Conservation (phyloP, 441 rosid species). For the Croton setiger region DNA sequence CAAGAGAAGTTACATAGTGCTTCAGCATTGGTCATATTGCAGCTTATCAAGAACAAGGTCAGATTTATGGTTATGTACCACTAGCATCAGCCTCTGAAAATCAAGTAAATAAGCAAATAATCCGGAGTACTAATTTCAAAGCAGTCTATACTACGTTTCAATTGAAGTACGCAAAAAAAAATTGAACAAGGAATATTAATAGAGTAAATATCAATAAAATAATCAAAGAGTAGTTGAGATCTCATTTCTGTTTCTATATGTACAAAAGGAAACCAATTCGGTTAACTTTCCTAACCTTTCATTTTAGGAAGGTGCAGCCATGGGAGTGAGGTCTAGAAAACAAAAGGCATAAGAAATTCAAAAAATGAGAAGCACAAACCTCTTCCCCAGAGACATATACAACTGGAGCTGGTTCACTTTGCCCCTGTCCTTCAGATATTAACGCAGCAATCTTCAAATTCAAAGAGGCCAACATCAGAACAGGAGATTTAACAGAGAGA, state of each 20-base stretch:
- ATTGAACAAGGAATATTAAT: background rate
- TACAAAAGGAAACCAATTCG: background rate
- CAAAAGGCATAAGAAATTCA: background rate
- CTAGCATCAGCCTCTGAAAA: constrained; percentile 9
- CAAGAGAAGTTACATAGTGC: constrained; percentile 15
- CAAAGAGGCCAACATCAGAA: constrained; percentile 27
- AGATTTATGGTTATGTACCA: background rate
- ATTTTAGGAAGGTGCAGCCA: background rate
- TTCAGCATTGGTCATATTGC: background rate
- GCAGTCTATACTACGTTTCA: constrained; percentile 1
- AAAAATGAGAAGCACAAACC: constrained; percentile 38
- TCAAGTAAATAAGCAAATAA: background rate
- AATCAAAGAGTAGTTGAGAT: background rate
- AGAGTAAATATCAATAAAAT: background rate
- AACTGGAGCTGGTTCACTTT: constrained; percentile 58
- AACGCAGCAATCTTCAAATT: constrained; percentile 68
- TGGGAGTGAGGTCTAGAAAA: too few species aligned
- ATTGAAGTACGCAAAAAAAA: background rate
- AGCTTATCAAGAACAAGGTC: background rate
- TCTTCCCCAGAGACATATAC: constrained; percentile 96
- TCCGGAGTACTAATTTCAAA: background rate
- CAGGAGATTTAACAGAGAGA: constrained; percentile 9
- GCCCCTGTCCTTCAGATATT: constrained; percentile 55
- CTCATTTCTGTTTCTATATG: background rate
- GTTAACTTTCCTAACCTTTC: background rate